A percentile compares a stretch with the other conserved stretches of the same genome.
Conservation (phyloP, 495 filamentous ascomycete species). For the Durotheca rogersii region DNA sequence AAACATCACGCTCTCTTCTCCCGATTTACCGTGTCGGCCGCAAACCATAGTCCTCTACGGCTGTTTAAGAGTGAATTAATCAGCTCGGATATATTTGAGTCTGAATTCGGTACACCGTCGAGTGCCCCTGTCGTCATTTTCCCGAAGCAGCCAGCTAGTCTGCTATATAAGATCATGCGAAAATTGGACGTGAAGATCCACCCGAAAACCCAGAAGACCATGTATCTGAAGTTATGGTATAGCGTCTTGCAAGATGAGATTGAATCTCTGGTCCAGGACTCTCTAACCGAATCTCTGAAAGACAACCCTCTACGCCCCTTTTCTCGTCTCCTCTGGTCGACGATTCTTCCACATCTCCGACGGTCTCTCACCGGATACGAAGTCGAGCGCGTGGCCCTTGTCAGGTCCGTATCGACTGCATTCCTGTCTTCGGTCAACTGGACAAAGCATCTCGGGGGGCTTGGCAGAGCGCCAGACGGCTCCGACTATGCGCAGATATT, state of each 20-base stretch:
- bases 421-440: constrained; percentile 42
- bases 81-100: constrained; percentile 66
- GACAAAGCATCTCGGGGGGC: constrained; percentile 46
- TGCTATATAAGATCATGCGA: constrained; percentile 78
- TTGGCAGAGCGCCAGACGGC: constrained; percentile 37
- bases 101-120: constrained; percentile 58
- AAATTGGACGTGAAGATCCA: constrained; percentile 35
- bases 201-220: constrained; percentile 47
- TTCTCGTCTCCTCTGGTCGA: constrained; percentile 48
- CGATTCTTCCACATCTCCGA: constrained; percentile 54
- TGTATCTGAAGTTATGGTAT: constrained; percentile 75
- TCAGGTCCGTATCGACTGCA: constrained; percentile 49
- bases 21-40: constrained; percentile 82
- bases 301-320: constrained; percentile 45
- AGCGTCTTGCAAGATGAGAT: constrained; percentile 74
- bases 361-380: constrained; percentile 57
- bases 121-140: constrained; percentile 65
- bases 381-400: constrained; percentile 57
- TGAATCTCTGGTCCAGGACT: constrained; percentile 44
- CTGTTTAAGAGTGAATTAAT: constrained; percentile 70
- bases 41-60: constrained; percentile 69
- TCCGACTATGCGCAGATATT: constrained; percentile 32
- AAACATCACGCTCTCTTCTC: constrained; percentile 81
- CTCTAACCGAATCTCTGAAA: constrained; percentile 42
- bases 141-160: constrained; percentile 73